A percentile compares a stretch with the other conserved stretches of the same genome.
Evolutionary conservation across 31 red algal species (phyloP).

Genomic region (Asparagopsis taxiformis): DNA sequence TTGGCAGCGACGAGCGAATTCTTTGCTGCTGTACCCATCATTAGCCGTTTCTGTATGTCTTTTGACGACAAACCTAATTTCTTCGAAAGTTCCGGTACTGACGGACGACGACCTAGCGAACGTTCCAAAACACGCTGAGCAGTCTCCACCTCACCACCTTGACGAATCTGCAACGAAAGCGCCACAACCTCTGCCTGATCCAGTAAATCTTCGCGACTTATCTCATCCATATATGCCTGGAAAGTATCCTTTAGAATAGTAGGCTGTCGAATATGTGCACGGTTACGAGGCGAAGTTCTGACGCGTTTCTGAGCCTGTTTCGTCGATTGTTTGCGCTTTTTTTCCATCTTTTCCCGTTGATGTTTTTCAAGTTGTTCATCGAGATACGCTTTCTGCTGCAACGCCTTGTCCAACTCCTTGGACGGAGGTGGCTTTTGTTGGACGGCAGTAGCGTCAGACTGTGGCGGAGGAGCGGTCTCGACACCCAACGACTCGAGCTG

Average conservation of each 20-base stretch:
- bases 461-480: too few species aligned
- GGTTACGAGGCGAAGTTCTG: not conserved
- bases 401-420: not conserved
- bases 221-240: conserved; percentile 74
- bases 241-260: conserved; percentile 54
- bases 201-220: conserved; percentile 51
- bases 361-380: conserved; percentile 5
- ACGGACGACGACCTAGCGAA: conserved; percentile 31
- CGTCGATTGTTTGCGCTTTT: not conserved
- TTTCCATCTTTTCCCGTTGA: not conserved
- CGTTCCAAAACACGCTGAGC: conserved; percentile 24
- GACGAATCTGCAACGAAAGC: conserved; percentile 58
- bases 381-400: conserved; percentile 17
- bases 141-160: conserved; percentile 32
- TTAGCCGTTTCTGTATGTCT: conserved; percentile 29
- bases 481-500: too few species aligned
- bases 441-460: too few species aligned
- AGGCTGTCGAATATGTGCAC: not conserved
- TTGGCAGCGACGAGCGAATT: conserved; percentile 77
- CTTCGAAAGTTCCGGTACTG: conserved; percentile 59
- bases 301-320: conserved; percentile 11
- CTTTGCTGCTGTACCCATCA: conserved; percentile 65
- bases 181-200: conserved; percentile 56
- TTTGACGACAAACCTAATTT: conserved; percentile 7
- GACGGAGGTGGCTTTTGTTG: not conserved